Evolutionary conservation across 2,329 filamentous ascomycete species (phyloP).

Genomic region (Diaporthe vexans): DNA sequence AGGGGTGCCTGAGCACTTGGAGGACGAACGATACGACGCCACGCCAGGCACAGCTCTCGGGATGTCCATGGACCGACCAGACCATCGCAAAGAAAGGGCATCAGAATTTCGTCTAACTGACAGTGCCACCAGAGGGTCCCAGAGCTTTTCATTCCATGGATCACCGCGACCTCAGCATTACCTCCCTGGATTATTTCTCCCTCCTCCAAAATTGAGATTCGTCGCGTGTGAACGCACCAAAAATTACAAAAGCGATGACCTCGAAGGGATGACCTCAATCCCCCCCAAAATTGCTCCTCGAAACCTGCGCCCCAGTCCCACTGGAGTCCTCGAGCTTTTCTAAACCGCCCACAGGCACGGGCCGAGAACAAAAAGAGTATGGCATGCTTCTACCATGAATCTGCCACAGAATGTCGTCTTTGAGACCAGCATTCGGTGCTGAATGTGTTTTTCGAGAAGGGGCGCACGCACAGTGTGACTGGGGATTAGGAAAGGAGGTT

Average conservation of each 20-base stretch:
- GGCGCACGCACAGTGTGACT: slow-evolving; percentile 12
- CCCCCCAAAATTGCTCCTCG: slow-evolving; percentile 26
- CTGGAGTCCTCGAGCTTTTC: neutral
- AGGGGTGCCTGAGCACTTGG: neutral
- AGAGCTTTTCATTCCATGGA: neutral
- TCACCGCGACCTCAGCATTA: slow-evolving; percentile 15
- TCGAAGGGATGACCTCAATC: slow-evolving; percentile 26
- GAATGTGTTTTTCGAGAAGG: neutral
- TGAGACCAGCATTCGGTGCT: neutral
- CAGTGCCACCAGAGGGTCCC: slow-evolving; percentile 6
- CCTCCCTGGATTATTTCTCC: neutral
- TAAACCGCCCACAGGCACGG: neutral
- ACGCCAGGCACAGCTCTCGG: neutral
- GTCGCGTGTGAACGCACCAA: neutral
- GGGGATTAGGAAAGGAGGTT: slow-evolving; percentile 46
- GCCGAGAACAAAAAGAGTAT: neutral
- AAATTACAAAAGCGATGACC: slow-evolving; percentile 35
- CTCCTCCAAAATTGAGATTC: neutral
- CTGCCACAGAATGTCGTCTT: neutral
- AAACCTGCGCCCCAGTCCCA: neutral
- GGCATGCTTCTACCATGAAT: too few species aligned
- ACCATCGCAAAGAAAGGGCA: slow-evolving; percentile 3
- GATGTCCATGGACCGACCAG: too few species aligned
- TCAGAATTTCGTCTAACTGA: slow-evolving; percentile 11
- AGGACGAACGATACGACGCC: neutral